A percentile compares a stretch with the other conserved stretches of the same genome.
Conservation (phyloP, 2,329 filamentous ascomycete genomes). For the Stenocarpella maydis region DNA sequence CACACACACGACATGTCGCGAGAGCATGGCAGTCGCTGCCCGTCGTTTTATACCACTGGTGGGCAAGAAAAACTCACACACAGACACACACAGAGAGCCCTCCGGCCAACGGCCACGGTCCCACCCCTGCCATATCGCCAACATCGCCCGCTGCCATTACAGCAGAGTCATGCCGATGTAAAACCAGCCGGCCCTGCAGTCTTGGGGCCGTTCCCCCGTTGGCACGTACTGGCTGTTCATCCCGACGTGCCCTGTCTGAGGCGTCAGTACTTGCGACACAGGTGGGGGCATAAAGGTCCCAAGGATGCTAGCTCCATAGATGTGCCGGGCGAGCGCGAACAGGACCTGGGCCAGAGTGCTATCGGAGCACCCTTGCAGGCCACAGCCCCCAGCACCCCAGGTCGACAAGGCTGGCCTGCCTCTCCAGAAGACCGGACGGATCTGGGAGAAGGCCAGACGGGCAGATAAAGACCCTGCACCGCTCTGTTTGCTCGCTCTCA, state of each 20-base stretch:
- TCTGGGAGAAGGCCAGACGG: not conserved
- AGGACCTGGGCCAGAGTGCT: slow-evolving; percentile 12
- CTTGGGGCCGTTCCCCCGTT: not conserved
- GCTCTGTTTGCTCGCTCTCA: not conserved
- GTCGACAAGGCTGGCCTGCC: slow-evolving; percentile 9
- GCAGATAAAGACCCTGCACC: not conserved
- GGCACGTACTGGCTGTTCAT: slow-evolving; percentile 12
- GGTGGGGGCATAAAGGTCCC: slow-evolving; percentile 23
- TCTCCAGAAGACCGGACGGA: slow-evolving; percentile 4
- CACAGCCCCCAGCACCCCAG: slow-evolving; percentile 2
- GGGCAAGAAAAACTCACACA: not conserved
- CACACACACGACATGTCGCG: slow-evolving; percentile 5
- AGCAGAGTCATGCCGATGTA: not conserved
- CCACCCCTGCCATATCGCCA: slow-evolving; percentile 14
- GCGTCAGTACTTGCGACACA: slow-evolving; percentile 22
- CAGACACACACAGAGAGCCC: not conserved
- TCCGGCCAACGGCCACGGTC: not conserved
- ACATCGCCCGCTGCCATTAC: slow-evolving; percentile 13
- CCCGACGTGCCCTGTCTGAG: slow-evolving; percentile 23
- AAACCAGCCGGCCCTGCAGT: not conserved
- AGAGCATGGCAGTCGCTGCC: slow-evolving; percentile 18
- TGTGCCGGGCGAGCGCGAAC: slow-evolving; percentile 9
- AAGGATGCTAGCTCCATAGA: slow-evolving; percentile 21
- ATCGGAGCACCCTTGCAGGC: no score
- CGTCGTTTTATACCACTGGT: slow-evolving; percentile 24